phyloP scores from a whole-genome alignment of 2,329 filamentous ascomycete genomes.

The Penicillium sp. region DNA sequence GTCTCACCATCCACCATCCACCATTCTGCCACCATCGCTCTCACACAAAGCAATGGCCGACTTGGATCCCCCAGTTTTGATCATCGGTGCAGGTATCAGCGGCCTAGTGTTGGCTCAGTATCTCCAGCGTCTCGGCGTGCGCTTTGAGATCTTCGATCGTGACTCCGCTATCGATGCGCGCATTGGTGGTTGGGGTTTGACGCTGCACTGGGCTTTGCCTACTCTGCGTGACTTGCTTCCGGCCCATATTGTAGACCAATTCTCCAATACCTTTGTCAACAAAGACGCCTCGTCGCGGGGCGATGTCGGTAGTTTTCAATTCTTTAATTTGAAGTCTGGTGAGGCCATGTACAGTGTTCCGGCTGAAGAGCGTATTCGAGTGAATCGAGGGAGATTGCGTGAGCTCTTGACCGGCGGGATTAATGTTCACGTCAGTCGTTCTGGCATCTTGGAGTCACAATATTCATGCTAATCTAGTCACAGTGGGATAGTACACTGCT shows the following conservation, averaged over 20 bases:
- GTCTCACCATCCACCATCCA: too few species aligned
- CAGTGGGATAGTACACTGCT: constrained; percentile 40
- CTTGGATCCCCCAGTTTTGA: constrained; percentile 35
- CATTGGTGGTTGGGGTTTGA: constrained; percentile 58
- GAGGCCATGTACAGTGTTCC: constrained; percentile 45
- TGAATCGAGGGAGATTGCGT: constrained; percentile 47
- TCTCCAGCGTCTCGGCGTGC: constrained; percentile 31
- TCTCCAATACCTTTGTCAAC: constrained; percentile 53
- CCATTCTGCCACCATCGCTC: not conserved
- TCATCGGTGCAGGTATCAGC: constrained; percentile 42
- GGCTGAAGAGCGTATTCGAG: constrained; percentile 45
- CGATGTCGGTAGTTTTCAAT: constrained; percentile 48
- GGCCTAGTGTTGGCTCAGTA: constrained; percentile 42
- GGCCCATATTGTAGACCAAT: constrained; percentile 40
- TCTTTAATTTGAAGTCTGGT: constrained; percentile 53
- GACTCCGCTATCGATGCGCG: constrained; percentile 45
- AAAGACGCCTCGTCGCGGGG: constrained; percentile 47
- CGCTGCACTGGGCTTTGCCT: constrained; percentile 58
- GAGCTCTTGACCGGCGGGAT: constrained; percentile 45
- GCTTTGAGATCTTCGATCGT: constrained; percentile 40
- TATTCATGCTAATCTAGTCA: not conserved
- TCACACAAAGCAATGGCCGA: constrained; percentile 12
- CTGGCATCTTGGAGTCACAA: not conserved
- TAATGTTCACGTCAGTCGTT: constrained; percentile 42
- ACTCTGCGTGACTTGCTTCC: constrained; percentile 51